These are phyloP conservation scores for Sporothrix euskadiensis DNA, from an alignment of 2,329 filamentous ascomycete species.

Conservation along the genomic window DNA sequence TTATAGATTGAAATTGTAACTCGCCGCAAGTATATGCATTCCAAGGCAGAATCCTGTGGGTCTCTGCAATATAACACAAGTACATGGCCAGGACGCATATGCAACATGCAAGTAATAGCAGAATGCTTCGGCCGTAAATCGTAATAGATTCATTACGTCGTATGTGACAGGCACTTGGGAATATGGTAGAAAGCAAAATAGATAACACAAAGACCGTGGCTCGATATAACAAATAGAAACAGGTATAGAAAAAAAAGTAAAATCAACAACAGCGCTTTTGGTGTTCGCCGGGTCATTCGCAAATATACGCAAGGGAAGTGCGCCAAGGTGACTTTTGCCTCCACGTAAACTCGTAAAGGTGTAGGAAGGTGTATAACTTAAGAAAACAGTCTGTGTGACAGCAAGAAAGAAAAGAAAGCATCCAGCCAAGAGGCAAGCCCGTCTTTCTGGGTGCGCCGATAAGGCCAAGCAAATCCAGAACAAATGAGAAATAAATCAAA, in stretches of 20 bases:
- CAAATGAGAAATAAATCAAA: background rate
- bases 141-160: background rate
- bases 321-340: background rate
- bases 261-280: constrained; percentile 1
- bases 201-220: background rate
- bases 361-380: background rate
- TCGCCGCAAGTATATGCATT: background rate
- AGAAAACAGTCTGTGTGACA: background rate
- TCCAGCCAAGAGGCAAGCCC: constrained; percentile 1
- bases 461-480: background rate
- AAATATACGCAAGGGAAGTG: no score
- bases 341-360: background rate
- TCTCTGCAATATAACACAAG: background rate
- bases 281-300: background rate
- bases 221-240: background rate
- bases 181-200: background rate
- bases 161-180: background rate
- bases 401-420: background rate
- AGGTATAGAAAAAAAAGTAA: background rate
- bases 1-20: background rate
- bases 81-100: background rate
- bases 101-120: background rate
- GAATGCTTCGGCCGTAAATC: background rate
- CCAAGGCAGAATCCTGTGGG: background rate
- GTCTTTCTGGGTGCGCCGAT: background rate